phyloP scores from a whole-genome alignment of 1,284 basidiomycete genomes.

The Apiotrichum laibachii region DNA sequence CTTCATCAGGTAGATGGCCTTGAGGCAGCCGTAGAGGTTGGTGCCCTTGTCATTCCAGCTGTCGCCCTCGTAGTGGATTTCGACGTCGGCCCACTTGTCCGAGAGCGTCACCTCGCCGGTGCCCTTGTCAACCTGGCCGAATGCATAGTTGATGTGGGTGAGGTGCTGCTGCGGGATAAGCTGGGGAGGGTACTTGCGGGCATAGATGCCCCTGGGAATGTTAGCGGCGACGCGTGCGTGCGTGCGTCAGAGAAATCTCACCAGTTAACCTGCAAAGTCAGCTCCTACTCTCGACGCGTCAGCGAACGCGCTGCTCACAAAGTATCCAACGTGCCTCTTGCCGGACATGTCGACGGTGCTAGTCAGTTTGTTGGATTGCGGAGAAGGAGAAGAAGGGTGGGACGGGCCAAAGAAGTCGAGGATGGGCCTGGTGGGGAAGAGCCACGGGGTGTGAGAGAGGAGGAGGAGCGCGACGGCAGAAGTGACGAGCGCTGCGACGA shows the following conservation, averaged over 20 bases:
- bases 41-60: slow-evolving; percentile 81
- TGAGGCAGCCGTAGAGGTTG: slow-evolving; percentile 82
- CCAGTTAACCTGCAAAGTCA: slow-evolving; percentile 34
- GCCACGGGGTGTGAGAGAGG: slow-evolving; percentile 5
- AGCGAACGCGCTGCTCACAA: slow-evolving; percentile 25
- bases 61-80: slow-evolving; percentile 68
- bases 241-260: slow-evolving; percentile 7
- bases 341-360: slow-evolving; percentile 12
- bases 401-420: neutral
- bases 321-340: slow-evolving; percentile 37
- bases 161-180: slow-evolving; percentile 64
- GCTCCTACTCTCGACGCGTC: neutral
- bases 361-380: neutral
- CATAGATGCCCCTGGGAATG: slow-evolving; percentile 78
- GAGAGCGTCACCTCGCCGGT: slow-evolving; percentile 69
- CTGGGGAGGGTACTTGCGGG: slow-evolving; percentile 70
- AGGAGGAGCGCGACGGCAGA: neutral
- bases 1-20: slow-evolving; percentile 81
- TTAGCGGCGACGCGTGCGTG: neutral
- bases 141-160: slow-evolving; percentile 86
- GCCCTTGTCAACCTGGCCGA: slow-evolving; percentile 71
- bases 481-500: neutral
- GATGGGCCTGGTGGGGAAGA: neutral
- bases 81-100: slow-evolving; percentile 77
- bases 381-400: neutral